These are phyloP conservation scores for Fusarium nanum DNA, from an alignment of 2,329 filamentous ascomycete species.

Conservation along the genomic window DNA sequence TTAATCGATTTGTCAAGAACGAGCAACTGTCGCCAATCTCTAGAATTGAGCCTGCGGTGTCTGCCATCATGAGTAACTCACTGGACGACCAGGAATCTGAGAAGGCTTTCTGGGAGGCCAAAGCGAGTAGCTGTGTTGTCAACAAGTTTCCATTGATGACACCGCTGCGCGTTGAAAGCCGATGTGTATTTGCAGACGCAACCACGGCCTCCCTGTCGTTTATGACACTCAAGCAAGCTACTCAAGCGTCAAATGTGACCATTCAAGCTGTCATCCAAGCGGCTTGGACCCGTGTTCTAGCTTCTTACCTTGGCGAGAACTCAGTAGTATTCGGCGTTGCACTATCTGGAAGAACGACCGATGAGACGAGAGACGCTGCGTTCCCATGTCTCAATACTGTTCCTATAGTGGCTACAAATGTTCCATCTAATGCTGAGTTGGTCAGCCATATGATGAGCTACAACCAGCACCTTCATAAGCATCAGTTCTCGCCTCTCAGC, in stretches of 20 bases:
- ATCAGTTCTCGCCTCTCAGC: slow-evolving; percentile 78
- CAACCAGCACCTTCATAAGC: slow-evolving; percentile 72
- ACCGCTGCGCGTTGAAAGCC: slow-evolving; percentile 62
- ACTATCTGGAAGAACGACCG: slow-evolving; percentile 77
- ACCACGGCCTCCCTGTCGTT: slow-evolving; percentile 54
- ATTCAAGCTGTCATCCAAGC: slow-evolving; percentile 81
- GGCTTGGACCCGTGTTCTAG: slow-evolving; percentile 80
- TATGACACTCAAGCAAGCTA: slow-evolving; percentile 64
- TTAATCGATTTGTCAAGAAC: slow-evolving; percentile 54
- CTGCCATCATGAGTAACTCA: slow-evolving; percentile 55
- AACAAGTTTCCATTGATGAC: slow-evolving; percentile 83
- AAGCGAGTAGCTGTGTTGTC: slow-evolving; percentile 64
- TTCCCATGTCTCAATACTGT: slow-evolving; percentile 88
- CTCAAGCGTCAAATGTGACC: slow-evolving; percentile 71
- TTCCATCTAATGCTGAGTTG: slow-evolving; percentile 65
- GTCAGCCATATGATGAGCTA: slow-evolving; percentile 72
- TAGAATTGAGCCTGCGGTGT: slow-evolving; percentile 53
- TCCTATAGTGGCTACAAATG: slow-evolving; percentile 73
- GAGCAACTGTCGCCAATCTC: slow-evolving; percentile 17
- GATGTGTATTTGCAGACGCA: slow-evolving; percentile 51
- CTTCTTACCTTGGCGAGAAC: slow-evolving; percentile 80
- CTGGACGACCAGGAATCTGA: slow-evolving; percentile 49
- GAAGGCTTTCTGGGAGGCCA: slow-evolving; percentile 71
- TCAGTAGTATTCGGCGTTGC: slow-evolving; percentile 83
- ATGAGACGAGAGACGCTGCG: slow-evolving; percentile 67